Evolutionary conservation across 1,284 basidiomycete genomes (phyloP), one percentile per base, ranked within the genome.

Genomic region (Tilletia horrida): DNA sequence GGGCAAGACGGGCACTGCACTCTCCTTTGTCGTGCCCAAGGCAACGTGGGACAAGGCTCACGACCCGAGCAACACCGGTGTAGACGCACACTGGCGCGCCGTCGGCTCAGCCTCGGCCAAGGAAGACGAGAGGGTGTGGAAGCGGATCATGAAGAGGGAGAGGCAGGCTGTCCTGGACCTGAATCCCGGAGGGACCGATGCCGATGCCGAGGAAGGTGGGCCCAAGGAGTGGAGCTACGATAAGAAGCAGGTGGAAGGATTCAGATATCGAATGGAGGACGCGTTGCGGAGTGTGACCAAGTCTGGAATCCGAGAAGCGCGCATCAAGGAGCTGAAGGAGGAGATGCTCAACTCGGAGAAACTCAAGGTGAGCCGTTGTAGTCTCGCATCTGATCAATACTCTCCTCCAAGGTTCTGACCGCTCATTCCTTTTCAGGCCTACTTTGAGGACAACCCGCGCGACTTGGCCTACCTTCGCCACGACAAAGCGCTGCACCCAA

Each of bases 181-280:
- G 3, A 23, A 13, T 18, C 3, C 31, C 9, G 42, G 25, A 2
- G 63, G 44, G 9, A 47, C 29, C 23, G 45, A 48, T 21, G 47
- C 9, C n/a, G 44, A 43, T 18, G 27, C 11, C 16, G 16, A 29
- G 62, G 62, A 42, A 25, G 62, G 42, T 9, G 55, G 55, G 0
- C 55, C 55, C 27, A 59, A 91, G 81, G 93, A 93, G 82, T 99
- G 96, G 84, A 87, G 89, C 47, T 91, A 97, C 80, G 93, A 97
- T 82, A 89, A 91, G 90, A 87, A 88, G 83, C 89, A 96, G 84
- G 92, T 97, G 48, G 93, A 97, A 76, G 93, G 92, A n/a, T 99
- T 99, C 85, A 85, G 94, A 74, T 99, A 99, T 83, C 87, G 96
- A 64, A 97, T 97, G 92, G 91, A 94, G 79, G 96, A 98, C 82